Base-by-base conservation (phyloP, 805 yeast genomes). In the Deakozyma indianensis region DNA sequence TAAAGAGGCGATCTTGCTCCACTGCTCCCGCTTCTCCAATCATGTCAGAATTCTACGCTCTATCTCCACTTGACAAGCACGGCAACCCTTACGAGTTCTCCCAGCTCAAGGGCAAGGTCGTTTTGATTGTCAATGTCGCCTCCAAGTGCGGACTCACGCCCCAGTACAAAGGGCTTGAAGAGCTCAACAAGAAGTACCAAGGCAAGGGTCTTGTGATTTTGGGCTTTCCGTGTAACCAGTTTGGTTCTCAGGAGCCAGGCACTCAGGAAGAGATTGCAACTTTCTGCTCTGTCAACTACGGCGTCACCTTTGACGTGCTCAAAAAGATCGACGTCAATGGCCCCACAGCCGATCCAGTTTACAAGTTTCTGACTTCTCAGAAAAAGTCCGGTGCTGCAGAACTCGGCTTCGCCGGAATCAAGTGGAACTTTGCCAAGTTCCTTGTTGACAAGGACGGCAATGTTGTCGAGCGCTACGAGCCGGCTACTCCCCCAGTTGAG, bases 151-250 rank as follows among this genome's bases (percentile, higher is more conserved):
- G 77, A 3, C 78, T 77, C 64, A 78, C 92, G 2, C 78, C 83
- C 47, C 95, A 86, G 61, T 83, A 81, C 60, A 65, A 69, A 45
- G 90, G 79, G 44, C 65, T 87, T 28, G 88, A 87, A 63, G 65
- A 61, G 35, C 63, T 87, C 14, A 78, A 84, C 65, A 65, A 77
- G 49, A 76, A 77, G 58, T 83, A 80, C 64, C 64, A 71, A 45
- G 75, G 71, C 43, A 57, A 72, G 50, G 94, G 84, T 1, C 67
- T 88, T 22, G 76, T 66, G 41, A 70, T 87, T 23, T 51, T 87
- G 28, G 96, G 87, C 0, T 86, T 87, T 73, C 96, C 96, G 25
- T 84, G 95, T 64, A 83, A 85, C 65, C 95, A 86, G 61, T 87
- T 87, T 60, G 88, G 82, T 67, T 74, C 54, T 82, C 92, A 68